These are phyloP conservation scores for Elongisporangium undulatum DNA, from an alignment of 352 stramenopile species.

Conservation along the genomic window DNA sequence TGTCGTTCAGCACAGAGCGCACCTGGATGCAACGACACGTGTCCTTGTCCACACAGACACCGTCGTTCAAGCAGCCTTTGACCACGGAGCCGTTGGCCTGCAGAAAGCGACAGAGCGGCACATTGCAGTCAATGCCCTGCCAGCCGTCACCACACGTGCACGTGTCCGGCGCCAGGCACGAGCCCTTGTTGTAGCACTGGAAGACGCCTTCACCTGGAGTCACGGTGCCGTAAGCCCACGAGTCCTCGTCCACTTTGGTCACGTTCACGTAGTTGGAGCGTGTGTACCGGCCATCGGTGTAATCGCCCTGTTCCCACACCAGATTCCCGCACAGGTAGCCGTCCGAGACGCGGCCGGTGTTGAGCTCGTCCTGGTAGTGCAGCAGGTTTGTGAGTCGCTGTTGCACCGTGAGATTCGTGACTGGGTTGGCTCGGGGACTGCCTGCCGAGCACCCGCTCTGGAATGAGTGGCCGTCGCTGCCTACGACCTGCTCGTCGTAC, in stretches of 20 bases:
- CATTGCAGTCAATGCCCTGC: conserved; percentile 93
- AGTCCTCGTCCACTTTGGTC: conserved; percentile 59
- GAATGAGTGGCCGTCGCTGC: conserved; percentile 92
- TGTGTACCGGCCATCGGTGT: conserved; percentile 64
- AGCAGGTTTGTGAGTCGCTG: conserved; percentile 48
- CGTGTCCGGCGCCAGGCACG: conserved; percentile 89
- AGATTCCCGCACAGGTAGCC: conserved; percentile 82
- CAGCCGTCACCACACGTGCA: conserved; percentile 92
- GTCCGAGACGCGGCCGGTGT: conserved; percentile 54
- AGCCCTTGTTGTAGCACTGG: conserved; percentile 92
- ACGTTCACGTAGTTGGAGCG: conserved; percentile 94
- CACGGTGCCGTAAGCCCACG: conserved; percentile 56
- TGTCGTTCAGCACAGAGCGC: conserved; percentile 77
- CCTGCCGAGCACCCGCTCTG: conserved; percentile 90
- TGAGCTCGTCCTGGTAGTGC: conserved; percentile 49
- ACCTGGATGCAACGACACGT: conserved; percentile 89
- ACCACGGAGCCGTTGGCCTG: conserved; percentile 55
- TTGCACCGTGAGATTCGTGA: conserved; percentile 21
- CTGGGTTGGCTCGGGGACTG: conserved; percentile 50
- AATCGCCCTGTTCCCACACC: conserved; percentile 92
- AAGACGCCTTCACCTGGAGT: conserved; percentile 91
- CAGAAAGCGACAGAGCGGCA: conserved; percentile 88
- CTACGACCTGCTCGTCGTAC: conserved; percentile 82
- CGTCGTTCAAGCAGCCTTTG: conserved; percentile 89
- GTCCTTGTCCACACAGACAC: conserved; percentile 92